phyloP scores from a whole-genome alignment of 139 green algal species.

The Astrephomene gubernaculifera region DNA sequence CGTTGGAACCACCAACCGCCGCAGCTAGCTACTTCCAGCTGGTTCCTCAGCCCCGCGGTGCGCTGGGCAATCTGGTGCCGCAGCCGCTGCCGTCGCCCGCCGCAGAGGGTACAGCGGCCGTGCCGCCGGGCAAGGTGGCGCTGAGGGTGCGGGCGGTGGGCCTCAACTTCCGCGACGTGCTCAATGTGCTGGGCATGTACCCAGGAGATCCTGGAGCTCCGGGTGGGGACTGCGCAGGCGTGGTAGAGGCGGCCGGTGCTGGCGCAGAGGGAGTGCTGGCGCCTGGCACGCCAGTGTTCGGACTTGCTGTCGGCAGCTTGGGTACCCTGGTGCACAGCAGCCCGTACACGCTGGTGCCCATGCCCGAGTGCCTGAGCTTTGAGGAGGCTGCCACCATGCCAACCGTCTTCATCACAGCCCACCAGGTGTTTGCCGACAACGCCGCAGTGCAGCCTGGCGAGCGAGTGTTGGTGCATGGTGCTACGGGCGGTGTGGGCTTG shows the following conservation, averaged over 20 bases:
- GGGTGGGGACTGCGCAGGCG: conserved; percentile 82
- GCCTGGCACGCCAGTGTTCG: conserved; percentile 83
- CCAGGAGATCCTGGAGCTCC: conserved; percentile 84
- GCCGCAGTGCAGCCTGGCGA: conserved; percentile 47
- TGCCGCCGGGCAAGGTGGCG: conserved; percentile 38
- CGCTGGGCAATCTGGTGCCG: conserved; percentile 67
- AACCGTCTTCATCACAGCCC: conserved; percentile 86
- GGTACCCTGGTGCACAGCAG: conserved; percentile 69
- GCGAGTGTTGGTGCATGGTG: conserved; percentile 78
- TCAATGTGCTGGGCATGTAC: conserved; percentile 88
- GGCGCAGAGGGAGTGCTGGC: conserved; percentile 3
- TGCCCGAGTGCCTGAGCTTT: conserved; percentile 76
- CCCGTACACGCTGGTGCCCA: conserved; percentile 65
- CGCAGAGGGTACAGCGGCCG: conserved; percentile 68
- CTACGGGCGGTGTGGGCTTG: conserved; percentile 84
- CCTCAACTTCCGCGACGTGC: conserved; percentile 87
- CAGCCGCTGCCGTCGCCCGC: conserved; percentile 62
- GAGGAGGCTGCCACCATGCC: conserved; percentile 80
- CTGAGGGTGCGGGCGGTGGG: conserved; percentile 81
- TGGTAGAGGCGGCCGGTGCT: conserved; percentile 65
- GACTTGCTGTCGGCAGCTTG: conserved; percentile 81
- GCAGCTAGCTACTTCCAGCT: conserved; percentile 26
- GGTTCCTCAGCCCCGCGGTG: conserved; percentile 66
- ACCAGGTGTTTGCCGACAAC: conserved; percentile 68
- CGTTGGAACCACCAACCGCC: not conserved